Percentiles rank a stretch among this genome's conserved stretches.
Evolutionary conservation across 148 eudicot genomes (phyloP).

Genomic region (Diospyros kaki): DNA sequence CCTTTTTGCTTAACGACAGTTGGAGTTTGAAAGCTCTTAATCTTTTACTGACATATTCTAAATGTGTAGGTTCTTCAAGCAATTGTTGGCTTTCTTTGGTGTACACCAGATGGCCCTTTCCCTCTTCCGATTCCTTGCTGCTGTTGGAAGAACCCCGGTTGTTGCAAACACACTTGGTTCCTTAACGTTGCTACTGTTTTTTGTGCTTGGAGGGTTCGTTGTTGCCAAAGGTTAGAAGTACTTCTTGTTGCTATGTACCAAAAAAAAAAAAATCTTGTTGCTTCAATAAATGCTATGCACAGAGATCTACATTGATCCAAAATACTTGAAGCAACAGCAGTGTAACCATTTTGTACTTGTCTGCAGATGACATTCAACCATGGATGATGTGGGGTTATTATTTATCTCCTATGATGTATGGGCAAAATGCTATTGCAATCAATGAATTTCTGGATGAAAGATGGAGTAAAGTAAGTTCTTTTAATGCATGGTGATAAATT

Average conservation of each 20-base stretch:
- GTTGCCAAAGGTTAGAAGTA: conserved; percentile 22
- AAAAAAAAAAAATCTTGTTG: too few species aligned
- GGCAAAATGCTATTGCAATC: conserved; percentile 39
- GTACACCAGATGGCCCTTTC: conserved; percentile 9
- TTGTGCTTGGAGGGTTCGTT: conserved; percentile 14
- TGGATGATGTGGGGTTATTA: conserved; percentile 49
- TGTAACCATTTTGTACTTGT: not conserved
- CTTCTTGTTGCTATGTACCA: not conserved
- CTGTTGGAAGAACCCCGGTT: not conserved
- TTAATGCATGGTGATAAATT: not conserved
- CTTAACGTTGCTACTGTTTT: not conserved
- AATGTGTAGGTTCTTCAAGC: not conserved
- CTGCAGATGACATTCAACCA: conserved; percentile 27
- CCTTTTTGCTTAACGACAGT: not conserved
- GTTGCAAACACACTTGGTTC: conserved; percentile 1
- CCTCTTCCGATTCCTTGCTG: conserved; percentile 4
- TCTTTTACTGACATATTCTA: not conserved
- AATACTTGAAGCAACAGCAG: too few species aligned
- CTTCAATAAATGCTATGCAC: not conserved
- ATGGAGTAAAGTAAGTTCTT: conserved; percentile 33
- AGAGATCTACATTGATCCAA: too few species aligned
- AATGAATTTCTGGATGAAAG: conserved; percentile 34
- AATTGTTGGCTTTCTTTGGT: conserved; percentile 6
- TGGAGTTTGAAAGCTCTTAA: not conserved
- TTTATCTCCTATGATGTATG: conserved; percentile 45